Conservation (phyloP, 164 flowering plant species). For the Amborella trichopoda region DNA sequence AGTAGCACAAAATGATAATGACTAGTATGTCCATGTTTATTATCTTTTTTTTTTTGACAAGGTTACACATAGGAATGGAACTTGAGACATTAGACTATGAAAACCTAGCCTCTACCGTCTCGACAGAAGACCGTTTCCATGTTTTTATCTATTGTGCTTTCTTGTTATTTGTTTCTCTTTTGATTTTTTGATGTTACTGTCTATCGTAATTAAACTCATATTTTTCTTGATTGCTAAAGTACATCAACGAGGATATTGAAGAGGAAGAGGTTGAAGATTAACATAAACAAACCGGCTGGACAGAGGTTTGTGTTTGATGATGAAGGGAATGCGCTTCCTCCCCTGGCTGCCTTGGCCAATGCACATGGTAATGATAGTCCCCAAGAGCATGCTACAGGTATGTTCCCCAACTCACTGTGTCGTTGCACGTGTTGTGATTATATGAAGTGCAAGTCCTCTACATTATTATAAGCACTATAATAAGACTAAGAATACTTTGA, state of each 20-base stretch:
- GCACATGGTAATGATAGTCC: conserved; percentile 14
- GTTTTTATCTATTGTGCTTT: conserved; percentile 17
- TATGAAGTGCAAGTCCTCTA: background rate
- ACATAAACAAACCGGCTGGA: conserved; percentile 65
- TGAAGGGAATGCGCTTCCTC: conserved; percentile 62
- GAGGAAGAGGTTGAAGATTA: conserved; percentile 89
- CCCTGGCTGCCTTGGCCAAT: conserved; percentile 61
- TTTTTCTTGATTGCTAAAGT: conserved; percentile 20
- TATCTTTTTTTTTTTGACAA: too few species aligned
- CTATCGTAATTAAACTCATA: too few species aligned
- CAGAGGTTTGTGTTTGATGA: conserved; percentile 76
- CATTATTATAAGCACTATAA: too few species aligned
- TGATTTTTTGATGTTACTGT: background rate
- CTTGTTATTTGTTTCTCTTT: background rate
- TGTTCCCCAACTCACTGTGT: too few species aligned
- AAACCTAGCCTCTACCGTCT: too few species aligned
- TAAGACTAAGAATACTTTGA: too few species aligned
- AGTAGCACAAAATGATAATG: conserved; percentile 16
- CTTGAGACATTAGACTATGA: too few species aligned
- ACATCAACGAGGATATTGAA: conserved; percentile 46
- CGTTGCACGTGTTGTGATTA: too few species aligned
- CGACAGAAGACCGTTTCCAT: too few species aligned
- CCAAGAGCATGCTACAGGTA: conserved; percentile 49
- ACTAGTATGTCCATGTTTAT: too few species aligned
- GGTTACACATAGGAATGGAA: too few species aligned